Conservation (phyloP, 2,329 filamentous ascomycete genomes). For the Harringtonia aguacate region DNA sequence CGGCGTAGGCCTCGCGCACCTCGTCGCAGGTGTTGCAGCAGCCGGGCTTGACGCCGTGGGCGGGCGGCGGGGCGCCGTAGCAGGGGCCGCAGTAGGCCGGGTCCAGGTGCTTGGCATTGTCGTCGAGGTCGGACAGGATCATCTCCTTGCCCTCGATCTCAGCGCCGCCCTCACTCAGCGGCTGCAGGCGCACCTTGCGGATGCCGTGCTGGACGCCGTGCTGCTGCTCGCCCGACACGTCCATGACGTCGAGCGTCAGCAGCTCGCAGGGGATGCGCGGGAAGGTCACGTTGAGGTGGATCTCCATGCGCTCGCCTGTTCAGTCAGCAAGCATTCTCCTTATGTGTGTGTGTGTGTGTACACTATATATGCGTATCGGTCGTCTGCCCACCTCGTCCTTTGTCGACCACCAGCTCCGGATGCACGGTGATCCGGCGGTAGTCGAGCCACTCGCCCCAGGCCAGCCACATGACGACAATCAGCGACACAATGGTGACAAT, state of each 20-base stretch:
- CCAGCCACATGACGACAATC: constrained; percentile 75
- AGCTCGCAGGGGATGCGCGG: constrained; percentile 90
- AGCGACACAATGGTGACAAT: constrained; percentile 89
- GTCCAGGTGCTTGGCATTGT: constrained; percentile 67
- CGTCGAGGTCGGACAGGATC: constrained; percentile 58
- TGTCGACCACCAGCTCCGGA: constrained; percentile 92
- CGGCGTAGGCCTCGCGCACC: constrained; percentile 87
- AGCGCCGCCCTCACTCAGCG: constrained; percentile 61
- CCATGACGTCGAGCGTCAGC: constrained; percentile 96
- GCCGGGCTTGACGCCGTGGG: constrained; percentile 63
- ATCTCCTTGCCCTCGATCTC: constrained; percentile 62
- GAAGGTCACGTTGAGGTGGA: constrained; percentile 95
- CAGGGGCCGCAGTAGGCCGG: constrained; percentile 89
- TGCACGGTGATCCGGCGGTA: constrained; percentile 79
- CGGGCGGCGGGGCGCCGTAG: constrained; percentile 71
- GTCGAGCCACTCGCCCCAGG: constrained; percentile 93
- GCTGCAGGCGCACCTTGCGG: constrained; percentile 73
- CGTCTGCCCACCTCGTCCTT: constrained; percentile 61
- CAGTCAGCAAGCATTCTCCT: not conserved
- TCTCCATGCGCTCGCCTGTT: constrained; percentile 93
- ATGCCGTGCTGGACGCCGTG: constrained; percentile 88
- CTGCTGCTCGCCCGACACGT: constrained; percentile 94
- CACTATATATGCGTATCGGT: no score
- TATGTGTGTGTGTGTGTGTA: no score
- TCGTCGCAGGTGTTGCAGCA: constrained; percentile 98